phyloP scores from a whole-genome alignment of 2,329 filamentous ascomycete genomes.

The Ceratocystis cacaofunesta region DNA sequence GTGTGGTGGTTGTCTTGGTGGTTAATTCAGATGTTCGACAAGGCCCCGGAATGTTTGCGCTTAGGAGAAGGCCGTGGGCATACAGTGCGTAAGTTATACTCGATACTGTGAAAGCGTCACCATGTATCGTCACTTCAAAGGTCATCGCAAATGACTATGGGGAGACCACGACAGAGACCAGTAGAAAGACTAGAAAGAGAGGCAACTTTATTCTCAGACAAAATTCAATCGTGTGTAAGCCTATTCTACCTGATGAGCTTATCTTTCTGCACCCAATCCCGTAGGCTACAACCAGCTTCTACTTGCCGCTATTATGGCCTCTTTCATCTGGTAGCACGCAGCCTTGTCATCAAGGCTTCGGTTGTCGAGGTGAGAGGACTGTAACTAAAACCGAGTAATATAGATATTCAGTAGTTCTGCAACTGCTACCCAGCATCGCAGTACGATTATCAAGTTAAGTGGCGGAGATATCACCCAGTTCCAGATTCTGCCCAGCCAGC shows the following conservation, averaged over 20 bases:
- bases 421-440: background rate
- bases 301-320: background rate
- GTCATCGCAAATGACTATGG: too few species aligned
- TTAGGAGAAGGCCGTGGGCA: slow-evolving; percentile 1
- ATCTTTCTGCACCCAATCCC: too few species aligned
- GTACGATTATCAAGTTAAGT: background rate
- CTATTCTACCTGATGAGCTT: too few species aligned
- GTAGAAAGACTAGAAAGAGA: background rate
- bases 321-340: background rate
- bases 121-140: background rate
- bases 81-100: background rate
- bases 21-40: background rate
- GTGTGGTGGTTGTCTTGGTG: slow-evolving; percentile 1
- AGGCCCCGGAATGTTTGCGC: slow-evolving; percentile 1
- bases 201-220: too few species aligned
- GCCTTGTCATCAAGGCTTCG: background rate
- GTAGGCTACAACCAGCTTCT: background rate
- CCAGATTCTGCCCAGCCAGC: background rate
- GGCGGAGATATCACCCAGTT: background rate
- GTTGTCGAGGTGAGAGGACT: background rate
- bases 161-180: background rate
- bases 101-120: background rate
- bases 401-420: background rate
- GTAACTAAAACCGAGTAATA: too few species aligned
- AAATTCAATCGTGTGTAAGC: too few species aligned